Conservation (phyloP, 179 eudicot species). For the Patellifolia procumbens region DNA sequence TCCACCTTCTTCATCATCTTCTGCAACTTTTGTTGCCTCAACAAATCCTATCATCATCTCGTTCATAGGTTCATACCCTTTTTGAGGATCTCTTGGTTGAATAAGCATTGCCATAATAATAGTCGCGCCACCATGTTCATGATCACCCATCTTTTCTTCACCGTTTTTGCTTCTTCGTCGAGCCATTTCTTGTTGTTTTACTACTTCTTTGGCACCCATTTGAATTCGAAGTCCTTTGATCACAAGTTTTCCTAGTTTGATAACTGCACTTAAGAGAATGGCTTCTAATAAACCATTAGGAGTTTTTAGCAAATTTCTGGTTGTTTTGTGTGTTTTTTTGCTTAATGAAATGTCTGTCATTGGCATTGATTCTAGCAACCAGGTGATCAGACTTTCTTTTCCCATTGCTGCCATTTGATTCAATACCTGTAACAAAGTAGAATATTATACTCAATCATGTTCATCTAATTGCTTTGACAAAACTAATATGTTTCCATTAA, state of each 20-base stretch:
- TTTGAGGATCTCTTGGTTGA: constrained; percentile 27
- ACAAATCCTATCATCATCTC: constrained; percentile 36
- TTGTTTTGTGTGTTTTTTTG: background rate
- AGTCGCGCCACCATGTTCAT: background rate
- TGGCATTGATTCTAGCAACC: constrained; percentile 25
- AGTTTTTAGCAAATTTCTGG: background rate
- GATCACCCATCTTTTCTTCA: background rate
- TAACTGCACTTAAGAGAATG: constrained; percentile 13
- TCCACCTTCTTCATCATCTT: constrained; percentile 14
- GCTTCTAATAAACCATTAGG: constrained; percentile 25
- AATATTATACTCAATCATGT: background rate
- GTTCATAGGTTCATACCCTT: constrained; percentile 19
- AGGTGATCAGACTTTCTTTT: constrained; percentile 24
- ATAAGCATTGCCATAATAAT: constrained; percentile 32
- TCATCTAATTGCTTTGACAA: background rate
- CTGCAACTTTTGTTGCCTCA: constrained; percentile 14
- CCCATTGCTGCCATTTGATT: constrained; percentile 33
- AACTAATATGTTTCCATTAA: background rate
- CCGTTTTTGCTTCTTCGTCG: background rate
- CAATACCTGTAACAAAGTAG: constrained; percentile 24
- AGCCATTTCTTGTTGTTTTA: constrained; percentile 13
- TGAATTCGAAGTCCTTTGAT: constrained; percentile 25
- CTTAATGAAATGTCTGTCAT: constrained; percentile 27
- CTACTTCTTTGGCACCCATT: constrained; percentile 27
- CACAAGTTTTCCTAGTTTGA: constrained; percentile 17